These are phyloP conservation scores for Aspergillus nanangensis DNA, from an alignment of 495 filamentous ascomycete genomes.

Conservation along the genomic window DNA sequence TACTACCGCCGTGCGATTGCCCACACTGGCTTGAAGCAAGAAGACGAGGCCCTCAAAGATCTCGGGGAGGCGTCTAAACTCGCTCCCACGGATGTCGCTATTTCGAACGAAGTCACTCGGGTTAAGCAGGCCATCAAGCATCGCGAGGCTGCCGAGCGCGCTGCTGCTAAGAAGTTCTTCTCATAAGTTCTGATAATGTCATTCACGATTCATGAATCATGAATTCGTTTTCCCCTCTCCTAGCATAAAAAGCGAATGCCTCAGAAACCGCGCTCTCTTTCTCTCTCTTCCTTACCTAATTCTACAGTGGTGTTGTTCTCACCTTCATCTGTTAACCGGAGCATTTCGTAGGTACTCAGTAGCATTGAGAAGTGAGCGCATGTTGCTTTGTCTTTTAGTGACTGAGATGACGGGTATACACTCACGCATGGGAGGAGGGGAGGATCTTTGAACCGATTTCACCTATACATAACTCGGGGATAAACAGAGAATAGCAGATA, in stretches of 20 bases:
- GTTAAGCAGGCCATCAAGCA: constrained; percentile 73
- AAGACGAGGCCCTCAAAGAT: constrained; percentile 75
- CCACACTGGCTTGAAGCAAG: constrained; percentile 69
- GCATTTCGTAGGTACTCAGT: no score
- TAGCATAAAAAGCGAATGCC: constrained; percentile 10
- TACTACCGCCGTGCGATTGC: constrained; percentile 79
- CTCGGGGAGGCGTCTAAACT: constrained; percentile 72
- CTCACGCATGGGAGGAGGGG: no score
- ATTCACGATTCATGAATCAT: constrained; percentile 30
- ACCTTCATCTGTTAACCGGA: no score
- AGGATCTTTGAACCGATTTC: no score
- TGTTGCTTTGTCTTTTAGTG: no score
- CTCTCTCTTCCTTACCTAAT: constrained; percentile 1
- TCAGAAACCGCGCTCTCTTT: neutral
- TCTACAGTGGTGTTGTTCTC: neutral
- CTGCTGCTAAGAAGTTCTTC: constrained; percentile 86
- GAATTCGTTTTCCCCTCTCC: constrained; percentile 7
- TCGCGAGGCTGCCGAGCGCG: constrained; percentile 80
- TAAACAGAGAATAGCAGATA: no score
- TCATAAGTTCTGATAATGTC: constrained; percentile 24
- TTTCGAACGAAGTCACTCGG: constrained; percentile 66
- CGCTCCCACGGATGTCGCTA: constrained; percentile 70
- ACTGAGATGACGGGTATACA: no score
- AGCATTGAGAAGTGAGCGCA: no score
- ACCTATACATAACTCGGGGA: no score